These are phyloP conservation scores for Cutaneotrichosporon cavernicola DNA, from an alignment of 1,284 basidiomycete genomes.

Conservation along the genomic window DNA sequence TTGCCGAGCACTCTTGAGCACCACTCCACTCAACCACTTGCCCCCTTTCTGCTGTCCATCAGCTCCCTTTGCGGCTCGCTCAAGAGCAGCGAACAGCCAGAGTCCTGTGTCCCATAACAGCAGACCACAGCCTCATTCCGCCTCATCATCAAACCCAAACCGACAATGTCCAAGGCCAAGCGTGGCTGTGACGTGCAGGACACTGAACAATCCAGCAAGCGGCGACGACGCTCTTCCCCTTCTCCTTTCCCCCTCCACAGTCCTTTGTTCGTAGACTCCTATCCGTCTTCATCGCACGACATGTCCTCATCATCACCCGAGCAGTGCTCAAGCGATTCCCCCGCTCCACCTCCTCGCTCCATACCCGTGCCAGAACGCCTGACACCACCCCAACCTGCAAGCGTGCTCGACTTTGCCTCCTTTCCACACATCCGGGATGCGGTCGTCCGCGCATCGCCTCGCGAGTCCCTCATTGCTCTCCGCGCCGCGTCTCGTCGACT, in stretches of 20 bases:
- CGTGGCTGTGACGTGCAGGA: too few relatives aligned
- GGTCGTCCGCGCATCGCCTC: neutral
- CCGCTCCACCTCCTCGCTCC: neutral
- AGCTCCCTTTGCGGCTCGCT: too few relatives aligned
- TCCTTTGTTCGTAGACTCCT: too few relatives aligned
- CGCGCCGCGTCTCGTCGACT: neutral
- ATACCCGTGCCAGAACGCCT: neutral
- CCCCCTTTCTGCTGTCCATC: too few relatives aligned
- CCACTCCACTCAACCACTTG: too few relatives aligned
- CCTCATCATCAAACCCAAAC: too few relatives aligned
- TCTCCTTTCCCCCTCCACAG: neutral
- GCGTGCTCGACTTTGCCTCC: neutral
- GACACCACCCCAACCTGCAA: neutral
- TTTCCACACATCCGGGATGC: conserved; percentile 6
- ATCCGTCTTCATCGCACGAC: neutral
- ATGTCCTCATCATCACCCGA: neutral
- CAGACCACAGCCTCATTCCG: too few relatives aligned
- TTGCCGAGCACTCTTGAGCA: too few relatives aligned
- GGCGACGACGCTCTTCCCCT: neutral
- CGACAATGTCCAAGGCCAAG: too few relatives aligned
- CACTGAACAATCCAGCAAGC: neutral
- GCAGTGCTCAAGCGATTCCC: neutral
- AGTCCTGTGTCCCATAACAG: too few relatives aligned
- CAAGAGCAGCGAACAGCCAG: too few relatives aligned
- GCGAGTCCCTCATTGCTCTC: neutral